Base-by-base conservation (phyloP, 108 stramenopile species). In the Parietichytrium sp. region DNA sequence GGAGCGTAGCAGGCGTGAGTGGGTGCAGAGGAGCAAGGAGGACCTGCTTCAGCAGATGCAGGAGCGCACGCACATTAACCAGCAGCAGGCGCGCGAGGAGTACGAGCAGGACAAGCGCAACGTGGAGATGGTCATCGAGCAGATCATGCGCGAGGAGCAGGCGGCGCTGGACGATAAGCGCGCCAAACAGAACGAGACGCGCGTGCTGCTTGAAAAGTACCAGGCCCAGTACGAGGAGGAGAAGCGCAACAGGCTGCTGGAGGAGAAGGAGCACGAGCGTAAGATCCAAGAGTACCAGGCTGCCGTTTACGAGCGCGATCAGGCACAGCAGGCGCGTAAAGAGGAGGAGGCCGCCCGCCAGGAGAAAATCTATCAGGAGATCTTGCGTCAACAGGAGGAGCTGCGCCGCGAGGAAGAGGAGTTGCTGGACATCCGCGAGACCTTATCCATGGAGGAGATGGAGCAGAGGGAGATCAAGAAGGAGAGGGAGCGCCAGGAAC, bases 191-290 rank as follows among this genome's bases (percentile, higher is more conserved):
- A 33, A 72, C 10, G 61, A 72, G 20, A 72, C 61, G 0, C 61
- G 61, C 10, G 61, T 45, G 20, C 61, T 72, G 29, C 3, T 72
- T n/a, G 38, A 72, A 45, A 72, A 72, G 61, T 72, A 72, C 42
- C 61, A 72, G 33, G 61, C 45, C 16, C 61, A 72, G 33, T 45
- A 72, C 61, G 61, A 72, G 33, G 38, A 72, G 61, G 61, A 72
- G 20, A 72, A 72, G 3, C 38, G 3, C 1, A 42, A 33, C n/a
- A 33, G 61, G 23, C 33, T 6, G 8, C 61, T 10, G 6, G 61
- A 72, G 42, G 61, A 72, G 61, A 23, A 72, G 61, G 61, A 72
- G 42, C 61, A 72, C 61, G 61, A 72, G 42, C 61, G 61, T 20
- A 33, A 42, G 38, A 42, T 72, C 16, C 15, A 47, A 47, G 61